Conservation (phyloP, 805 yeast species). For the Yarrowia sp. region DNA sequence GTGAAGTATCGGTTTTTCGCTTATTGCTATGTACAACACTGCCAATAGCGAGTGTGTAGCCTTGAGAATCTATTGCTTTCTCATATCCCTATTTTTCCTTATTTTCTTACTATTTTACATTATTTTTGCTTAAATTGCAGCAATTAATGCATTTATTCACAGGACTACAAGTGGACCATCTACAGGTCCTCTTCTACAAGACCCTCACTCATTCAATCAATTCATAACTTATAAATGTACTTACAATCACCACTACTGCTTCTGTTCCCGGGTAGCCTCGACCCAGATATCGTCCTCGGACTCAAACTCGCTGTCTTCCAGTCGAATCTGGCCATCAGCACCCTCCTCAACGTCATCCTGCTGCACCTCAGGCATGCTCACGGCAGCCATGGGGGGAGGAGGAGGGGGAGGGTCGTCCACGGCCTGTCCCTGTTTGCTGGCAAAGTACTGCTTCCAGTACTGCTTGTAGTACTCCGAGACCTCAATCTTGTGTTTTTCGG, state of each 20-base stretch:
- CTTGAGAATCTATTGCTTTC: too few species aligned
- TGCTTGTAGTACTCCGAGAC: slow-evolving; percentile 38
- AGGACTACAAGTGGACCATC: not conserved
- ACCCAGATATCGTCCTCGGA: slow-evolving; percentile 38
- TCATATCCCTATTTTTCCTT: too few species aligned
- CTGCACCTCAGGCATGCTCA: slow-evolving; percentile 26
- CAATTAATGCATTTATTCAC: too few species aligned
- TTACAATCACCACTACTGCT: not conserved
- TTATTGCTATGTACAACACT: too few species aligned
- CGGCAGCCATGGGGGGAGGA: slow-evolving; percentile 18
- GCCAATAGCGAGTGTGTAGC: too few species aligned
- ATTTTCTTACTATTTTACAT: too few species aligned
- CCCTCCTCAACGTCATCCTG: not conserved
- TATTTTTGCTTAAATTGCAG: too few species aligned
- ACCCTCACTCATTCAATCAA: not conserved
- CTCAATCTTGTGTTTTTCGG: slow-evolving; percentile 30
- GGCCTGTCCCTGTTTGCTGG: slow-evolving; percentile 1
- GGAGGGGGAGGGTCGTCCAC: slow-evolving; percentile 18
- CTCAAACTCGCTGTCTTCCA: slow-evolving; percentile 32
- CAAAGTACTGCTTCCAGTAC: slow-evolving; percentile 37
- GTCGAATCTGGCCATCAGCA: slow-evolving; percentile 10
- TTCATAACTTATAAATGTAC: slow-evolving; percentile 18
- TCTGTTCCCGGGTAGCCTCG: slow-evolving; percentile 13
- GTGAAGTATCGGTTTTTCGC: too few species aligned
- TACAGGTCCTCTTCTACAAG: not conserved